phyloP scores from a whole-genome alignment of 176 grass and related monocot genomes.

The Pontederia crassipes region DNA sequence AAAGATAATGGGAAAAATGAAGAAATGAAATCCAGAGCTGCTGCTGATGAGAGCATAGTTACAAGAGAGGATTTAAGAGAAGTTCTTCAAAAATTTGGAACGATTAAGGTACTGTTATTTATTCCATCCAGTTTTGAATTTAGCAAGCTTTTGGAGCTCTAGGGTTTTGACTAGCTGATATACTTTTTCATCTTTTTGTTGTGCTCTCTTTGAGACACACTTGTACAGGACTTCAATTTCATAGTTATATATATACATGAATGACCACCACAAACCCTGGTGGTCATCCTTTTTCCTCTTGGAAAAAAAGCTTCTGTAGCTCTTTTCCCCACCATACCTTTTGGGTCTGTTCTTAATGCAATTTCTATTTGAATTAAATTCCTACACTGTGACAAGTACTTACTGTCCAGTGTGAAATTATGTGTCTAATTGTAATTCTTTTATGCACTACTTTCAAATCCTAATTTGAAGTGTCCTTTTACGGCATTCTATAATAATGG shows the following conservation, averaged over 20 bases:
- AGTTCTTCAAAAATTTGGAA: constrained; percentile 72
- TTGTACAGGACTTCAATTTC: too few relatives aligned
- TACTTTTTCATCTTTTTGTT: neutral
- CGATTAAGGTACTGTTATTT: constrained; percentile 48
- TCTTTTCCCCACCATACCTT: neutral
- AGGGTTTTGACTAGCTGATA: neutral
- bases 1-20: constrained; percentile 14
- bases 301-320: neutral
- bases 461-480: too few relatives aligned
- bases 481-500: too few relatives aligned
- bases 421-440: too few relatives aligned
- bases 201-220: too few relatives aligned
- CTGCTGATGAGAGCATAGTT: constrained; percentile 26
- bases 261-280: too few relatives aligned
- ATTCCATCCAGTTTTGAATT: neutral
- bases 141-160: neutral
- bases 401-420: too few relatives aligned
- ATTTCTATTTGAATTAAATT: too few relatives aligned
- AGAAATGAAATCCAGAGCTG: constrained; percentile 15
- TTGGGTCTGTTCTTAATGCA: neutral
- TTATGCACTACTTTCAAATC: too few relatives aligned
- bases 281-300: neutral
- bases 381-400: too few relatives aligned
- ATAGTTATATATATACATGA: too few relatives aligned
- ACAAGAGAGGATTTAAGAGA: constrained; percentile 69